Base-by-base conservation (phyloP, 352 stramenopile species). In the Pseudoperonospora humuli region DNA sequence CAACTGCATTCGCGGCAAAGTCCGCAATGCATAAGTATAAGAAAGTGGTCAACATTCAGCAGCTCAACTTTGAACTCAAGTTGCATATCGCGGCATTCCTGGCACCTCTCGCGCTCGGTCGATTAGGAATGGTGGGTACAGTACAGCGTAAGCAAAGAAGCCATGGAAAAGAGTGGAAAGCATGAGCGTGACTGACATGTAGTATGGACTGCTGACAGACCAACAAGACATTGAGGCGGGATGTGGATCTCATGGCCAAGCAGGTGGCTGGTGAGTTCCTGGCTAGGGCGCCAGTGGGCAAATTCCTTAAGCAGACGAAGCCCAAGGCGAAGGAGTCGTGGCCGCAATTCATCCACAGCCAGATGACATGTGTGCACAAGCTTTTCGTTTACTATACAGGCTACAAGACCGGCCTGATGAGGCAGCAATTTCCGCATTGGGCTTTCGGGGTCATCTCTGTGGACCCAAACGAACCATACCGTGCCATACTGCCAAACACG, bases 381-480 rank as follows among this genome's bases (percentile, higher is more conserved):
- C 15, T 91, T 8, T 82, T 91, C 20, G 79, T 91, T 19, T 83
- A 86, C 42, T 91, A 91, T 50, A 88, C 75, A 23, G 79, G 63
- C 20, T 91, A 91, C 66, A 82, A 81, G 57, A 91, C 79, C 0
- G 73, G 74, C 2, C 38, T 50, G 14, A 88, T 88, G 75, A 75
- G 79, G 11, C 46, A 54, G 23, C 45, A 77, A 28, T 81, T 67
- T 14, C 56, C 71, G 11, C 60, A 83, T 42, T 91, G 79, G 79
- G 64, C 79, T 20, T 91, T 88, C 19, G 79, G 79, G 1, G 32
- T 83, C 20, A 56, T 91, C 21, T 45, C 67, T 25, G 52, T 91
- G n/a, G 74, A 91, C 48, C 79, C 79, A n/a, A 87, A 86, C 36
- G 70, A 82, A 20, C 74, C 79, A 13, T 61, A 72, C 24, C 35